Conservation (phyloP, 352 stramenopile genomes). For the Phytopythium ostracodes region DNA sequence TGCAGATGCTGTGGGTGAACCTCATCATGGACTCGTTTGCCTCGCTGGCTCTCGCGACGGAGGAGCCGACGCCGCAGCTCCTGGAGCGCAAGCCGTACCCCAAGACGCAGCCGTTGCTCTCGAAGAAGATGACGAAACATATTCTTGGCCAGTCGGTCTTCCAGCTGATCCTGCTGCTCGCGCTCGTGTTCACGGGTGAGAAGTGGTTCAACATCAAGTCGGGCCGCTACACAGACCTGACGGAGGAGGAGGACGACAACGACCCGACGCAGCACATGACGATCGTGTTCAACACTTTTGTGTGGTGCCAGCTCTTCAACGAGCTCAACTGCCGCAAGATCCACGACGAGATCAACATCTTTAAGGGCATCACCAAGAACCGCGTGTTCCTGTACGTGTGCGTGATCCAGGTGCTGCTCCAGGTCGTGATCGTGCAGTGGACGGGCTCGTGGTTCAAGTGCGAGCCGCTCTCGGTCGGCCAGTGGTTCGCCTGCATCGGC, state of each 20-base stretch:
- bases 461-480: constrained; percentile 26
- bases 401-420: constrained; percentile 83
- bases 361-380: constrained; percentile 90
- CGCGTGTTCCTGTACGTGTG: constrained; percentile 91
- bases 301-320: constrained; percentile 93
- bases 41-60: constrained; percentile 92
- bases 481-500: constrained; percentile 60
- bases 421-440: constrained; percentile 95
- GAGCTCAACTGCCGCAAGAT: constrained; percentile 77
- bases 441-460: constrained; percentile 75
- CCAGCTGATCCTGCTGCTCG: constrained; percentile 85
- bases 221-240: constrained; percentile 29
- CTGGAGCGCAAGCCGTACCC: constrained; percentile 91
- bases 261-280: constrained; percentile 90
- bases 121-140: constrained; percentile 92
- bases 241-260: constrained; percentile 42
- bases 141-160: constrained; percentile 92
- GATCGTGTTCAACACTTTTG: constrained; percentile 97
- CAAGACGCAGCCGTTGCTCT: constrained; percentile 88
- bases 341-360: constrained; percentile 95
- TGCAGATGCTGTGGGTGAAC: constrained; percentile 98
- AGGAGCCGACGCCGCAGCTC: constrained; percentile 84
- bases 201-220: constrained; percentile 47
- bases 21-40: constrained; percentile 97
- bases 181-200: constrained; percentile 73